Conservation (phyloP, 164 flowering plant genomes). For the Aristolochia contorta region DNA sequence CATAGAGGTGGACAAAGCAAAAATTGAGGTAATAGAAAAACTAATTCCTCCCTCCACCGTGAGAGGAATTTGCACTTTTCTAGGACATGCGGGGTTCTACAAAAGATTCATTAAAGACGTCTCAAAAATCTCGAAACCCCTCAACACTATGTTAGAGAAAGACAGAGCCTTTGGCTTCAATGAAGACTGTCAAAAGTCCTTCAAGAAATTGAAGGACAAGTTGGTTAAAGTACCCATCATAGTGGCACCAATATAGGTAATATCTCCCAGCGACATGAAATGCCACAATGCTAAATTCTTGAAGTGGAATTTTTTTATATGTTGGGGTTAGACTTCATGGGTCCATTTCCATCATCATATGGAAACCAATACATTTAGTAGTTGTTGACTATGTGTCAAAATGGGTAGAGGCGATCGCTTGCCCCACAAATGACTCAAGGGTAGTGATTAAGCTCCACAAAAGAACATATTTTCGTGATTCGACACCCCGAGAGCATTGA, state of each 20-base stretch:
- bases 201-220: no score
- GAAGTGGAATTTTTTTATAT: no score
- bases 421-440: neutral
- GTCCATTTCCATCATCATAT: neutral
- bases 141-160: neutral
- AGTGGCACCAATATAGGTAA: neutral
- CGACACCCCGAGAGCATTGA: neutral
- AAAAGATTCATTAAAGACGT: slow-evolving; percentile 1
- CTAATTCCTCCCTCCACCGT: neutral
- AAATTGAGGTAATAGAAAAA: no score
- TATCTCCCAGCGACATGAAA: neutral
- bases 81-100: neutral
- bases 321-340: neutral
- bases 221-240: no score
- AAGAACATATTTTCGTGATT: neutral
- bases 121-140: neutral
- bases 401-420: neutral
- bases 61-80: neutral
- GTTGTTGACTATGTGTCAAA: no score
- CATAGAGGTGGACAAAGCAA: no score
- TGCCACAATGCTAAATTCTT: neutral
- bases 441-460: no score
- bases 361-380: neutral
- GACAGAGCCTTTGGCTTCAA: neutral
- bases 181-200: no score